phyloP scores from a whole-genome alignment of 192 early-diverging fungal species.

The Podochytrium sp. region DNA sequence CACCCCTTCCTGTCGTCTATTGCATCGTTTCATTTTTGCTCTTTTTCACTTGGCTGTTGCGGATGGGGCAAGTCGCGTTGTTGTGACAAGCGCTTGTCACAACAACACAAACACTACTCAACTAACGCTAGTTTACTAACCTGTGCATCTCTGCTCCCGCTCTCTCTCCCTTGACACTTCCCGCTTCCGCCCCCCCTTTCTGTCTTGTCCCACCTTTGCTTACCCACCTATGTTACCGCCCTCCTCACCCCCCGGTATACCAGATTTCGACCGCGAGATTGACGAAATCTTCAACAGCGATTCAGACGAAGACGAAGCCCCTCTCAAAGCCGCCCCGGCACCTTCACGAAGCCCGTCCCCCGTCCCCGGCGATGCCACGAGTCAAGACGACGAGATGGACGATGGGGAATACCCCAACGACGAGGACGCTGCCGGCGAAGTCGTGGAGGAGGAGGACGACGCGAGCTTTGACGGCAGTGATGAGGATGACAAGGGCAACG shows the following conservation, averaged over 20 bases:
- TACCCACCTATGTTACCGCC: not conserved
- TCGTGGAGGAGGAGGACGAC: slow-evolving; percentile 6
- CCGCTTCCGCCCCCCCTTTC: not conserved
- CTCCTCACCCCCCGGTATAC: not conserved
- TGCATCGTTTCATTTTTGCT: not conserved
- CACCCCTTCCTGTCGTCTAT: not conserved
- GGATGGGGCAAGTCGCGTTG: not conserved
- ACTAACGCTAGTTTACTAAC: no score
- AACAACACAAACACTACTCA: no score
- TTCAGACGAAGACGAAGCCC: slow-evolving; percentile 24
- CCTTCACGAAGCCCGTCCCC: slow-evolving; percentile 1
- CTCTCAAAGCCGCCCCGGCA: slow-evolving; percentile 15
- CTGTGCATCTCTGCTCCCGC: no score
- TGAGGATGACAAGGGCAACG: not conserved
- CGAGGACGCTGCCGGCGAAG: not conserved
- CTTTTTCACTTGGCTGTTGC: not conserved
- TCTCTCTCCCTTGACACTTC: no score
- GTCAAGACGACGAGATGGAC: not conserved
- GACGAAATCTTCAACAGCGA: slow-evolving; percentile 36
- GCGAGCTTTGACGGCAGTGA: slow-evolving; percentile 2
- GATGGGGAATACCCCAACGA: not conserved
- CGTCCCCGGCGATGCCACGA: not conserved
- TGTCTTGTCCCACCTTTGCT: not conserved
- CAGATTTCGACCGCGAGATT: slow-evolving; percentile 30
- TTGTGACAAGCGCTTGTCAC: no score